phyloP scores from a whole-genome alignment of 352 stramenopile genomes.

The Pythium guiyangense region DNA sequence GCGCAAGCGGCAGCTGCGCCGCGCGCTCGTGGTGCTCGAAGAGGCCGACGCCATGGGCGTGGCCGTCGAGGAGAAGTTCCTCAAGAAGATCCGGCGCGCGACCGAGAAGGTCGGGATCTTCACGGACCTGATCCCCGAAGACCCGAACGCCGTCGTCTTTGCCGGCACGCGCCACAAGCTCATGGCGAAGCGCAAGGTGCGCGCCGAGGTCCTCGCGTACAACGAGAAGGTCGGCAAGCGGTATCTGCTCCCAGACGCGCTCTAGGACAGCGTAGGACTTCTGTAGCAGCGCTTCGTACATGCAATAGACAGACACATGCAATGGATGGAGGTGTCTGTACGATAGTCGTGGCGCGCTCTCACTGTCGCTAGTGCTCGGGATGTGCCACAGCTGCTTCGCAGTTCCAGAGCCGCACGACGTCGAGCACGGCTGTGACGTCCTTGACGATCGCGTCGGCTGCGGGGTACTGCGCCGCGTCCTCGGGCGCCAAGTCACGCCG shows the following conservation, averaged over 20 bases:
- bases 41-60: constrained; percentile 47
- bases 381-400: no score
- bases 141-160: constrained; percentile 63
- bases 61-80: constrained; percentile 50
- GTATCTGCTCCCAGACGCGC: constrained; percentile 56
- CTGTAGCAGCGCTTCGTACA: no score
- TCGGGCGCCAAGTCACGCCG: neutral
- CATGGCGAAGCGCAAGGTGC: constrained; percentile 75
- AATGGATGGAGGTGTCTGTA: no score
- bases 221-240: constrained; percentile 72
- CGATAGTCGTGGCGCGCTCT: no score
- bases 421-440: constrained; percentile 35
- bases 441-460: constrained; percentile 59
- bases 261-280: no score
- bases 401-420: constrained; percentile 49
- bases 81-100: constrained; percentile 64
- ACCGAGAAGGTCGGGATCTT: constrained; percentile 67
- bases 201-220: constrained; percentile 61
- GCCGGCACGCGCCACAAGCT: constrained; percentile 62
- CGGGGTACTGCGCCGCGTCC: constrained; percentile 18
- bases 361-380: no score
- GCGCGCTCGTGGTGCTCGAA: constrained; percentile 62
- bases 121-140: constrained; percentile 73
- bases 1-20: constrained; percentile 52
- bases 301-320: neutral